phyloP scores from a whole-genome alignment of 2,329 filamentous ascomycete genomes.

The Apiospora koreana region DNA sequence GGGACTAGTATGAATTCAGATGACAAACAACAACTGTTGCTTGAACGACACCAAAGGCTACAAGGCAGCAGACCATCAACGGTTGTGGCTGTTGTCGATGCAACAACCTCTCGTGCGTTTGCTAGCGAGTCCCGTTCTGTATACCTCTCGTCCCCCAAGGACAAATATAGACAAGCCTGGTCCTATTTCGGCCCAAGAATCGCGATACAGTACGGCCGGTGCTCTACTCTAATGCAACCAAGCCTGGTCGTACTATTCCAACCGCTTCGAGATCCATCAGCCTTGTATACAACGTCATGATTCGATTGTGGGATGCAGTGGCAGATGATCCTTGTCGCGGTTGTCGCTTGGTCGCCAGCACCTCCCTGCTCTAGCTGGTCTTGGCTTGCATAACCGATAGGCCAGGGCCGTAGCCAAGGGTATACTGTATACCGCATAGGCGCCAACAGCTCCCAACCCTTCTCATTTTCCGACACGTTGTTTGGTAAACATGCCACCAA shows the following conservation, averaged over 20 bases:
- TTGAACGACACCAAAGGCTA: not conserved
- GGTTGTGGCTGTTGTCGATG: not conserved
- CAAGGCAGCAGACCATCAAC: not conserved
- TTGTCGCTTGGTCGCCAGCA: not conserved
- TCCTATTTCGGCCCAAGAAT: not conserved
- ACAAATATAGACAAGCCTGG: not conserved
- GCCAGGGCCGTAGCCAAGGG: conserved; percentile 11
- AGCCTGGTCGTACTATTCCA: not conserved
- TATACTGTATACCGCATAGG: not conserved
- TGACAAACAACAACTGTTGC: not conserved
- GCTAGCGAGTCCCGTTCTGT: not conserved
- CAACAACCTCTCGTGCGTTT: not conserved
- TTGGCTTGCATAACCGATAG: conserved; percentile 26
- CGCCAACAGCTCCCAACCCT: not conserved
- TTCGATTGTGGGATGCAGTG: not conserved
- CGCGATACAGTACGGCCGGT: not conserved
- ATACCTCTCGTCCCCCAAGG: not conserved
- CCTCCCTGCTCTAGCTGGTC: conserved; percentile 18
- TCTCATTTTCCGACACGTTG: conserved; percentile 1
- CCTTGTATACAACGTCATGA: conserved; percentile 1
- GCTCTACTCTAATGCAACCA: not conserved
- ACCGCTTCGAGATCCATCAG: conserved; percentile 2
- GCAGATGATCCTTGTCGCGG: not conserved
- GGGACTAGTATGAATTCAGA: not conserved
- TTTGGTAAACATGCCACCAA: conserved; percentile 8